Evolutionary conservation across 2,329 filamentous ascomycete genomes (phyloP), one percentile per base, ranked within the genome.

Genomic region (Alternaria sp.): DNA sequence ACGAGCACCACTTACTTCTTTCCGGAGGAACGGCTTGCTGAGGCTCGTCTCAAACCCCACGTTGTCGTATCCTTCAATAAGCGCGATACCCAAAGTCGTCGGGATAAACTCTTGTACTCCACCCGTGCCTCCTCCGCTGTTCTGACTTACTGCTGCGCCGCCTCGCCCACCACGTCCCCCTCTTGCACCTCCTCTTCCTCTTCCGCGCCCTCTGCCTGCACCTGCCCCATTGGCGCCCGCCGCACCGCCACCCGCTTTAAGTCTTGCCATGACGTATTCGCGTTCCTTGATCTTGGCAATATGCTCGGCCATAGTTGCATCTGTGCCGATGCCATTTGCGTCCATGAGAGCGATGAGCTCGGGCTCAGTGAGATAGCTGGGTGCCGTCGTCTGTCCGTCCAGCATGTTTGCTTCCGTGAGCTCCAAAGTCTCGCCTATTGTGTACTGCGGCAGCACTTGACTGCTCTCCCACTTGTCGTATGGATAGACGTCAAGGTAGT

Each of bases 271-370:
- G 51, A 93, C 94, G 73, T 99, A 99, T 69, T 94, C 86, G 61
- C 95, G 85, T 59, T 94, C 88, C 78, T 98, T 93, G 70, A 99
- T 96, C 79, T 94, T 99, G 60, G 92, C 89, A 72, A 99, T 99
- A 75, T 99, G 95, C 72, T 99, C 95, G 0, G 95, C 95, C 95
- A 99, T 99, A 1, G 95, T 99, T 7, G 95, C 95, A 81, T 99
- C 95, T 9, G 95, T 99, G 12, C 95, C 95, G 65, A 99, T 99
- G 2, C 95, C 95, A 75, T 99, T 99, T 44, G 93, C 94, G 80
- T 99, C 95, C 95, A 99, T 99, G 11, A 99, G 86, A 3, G 91
- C 91, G 74, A 99, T 97, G 26, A 99, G 84, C 75, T 99, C 95
- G 0, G 95, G 94, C 76, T 99, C 95, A 0, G 95, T 98, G 30